A percentile compares a stretch with the other conserved stretches of the same genome.
phyloP scores from a whole-genome alignment of 2,329 filamentous ascomycete genomes.

The Xenosphaeropsis pyriputrescens region DNA sequence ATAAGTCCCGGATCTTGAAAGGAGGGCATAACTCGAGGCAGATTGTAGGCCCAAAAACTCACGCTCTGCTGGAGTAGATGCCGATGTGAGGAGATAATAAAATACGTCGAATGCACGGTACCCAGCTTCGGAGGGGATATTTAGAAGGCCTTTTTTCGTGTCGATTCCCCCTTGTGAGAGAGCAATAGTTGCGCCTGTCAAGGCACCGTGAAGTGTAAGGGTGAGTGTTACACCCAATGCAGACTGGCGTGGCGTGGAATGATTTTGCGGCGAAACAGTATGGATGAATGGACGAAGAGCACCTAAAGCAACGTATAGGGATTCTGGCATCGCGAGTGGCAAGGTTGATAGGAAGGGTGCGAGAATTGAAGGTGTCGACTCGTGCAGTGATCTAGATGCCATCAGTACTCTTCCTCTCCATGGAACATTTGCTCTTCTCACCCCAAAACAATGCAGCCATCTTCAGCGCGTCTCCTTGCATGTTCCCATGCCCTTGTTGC shows the following conservation, averaged over 20 bases:
- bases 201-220: constrained; percentile 64
- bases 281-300: constrained; percentile 76
- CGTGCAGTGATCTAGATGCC: constrained; percentile 61
- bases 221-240: constrained; percentile 71
- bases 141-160: constrained; percentile 63
- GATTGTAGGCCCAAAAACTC: constrained; percentile 75
- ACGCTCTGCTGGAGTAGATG: constrained; percentile 74
- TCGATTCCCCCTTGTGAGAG: constrained; percentile 83
- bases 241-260: constrained; percentile 67
- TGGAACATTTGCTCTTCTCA: constrained; percentile 27
- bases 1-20: constrained; percentile 76
- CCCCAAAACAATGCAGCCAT: constrained; percentile 85
- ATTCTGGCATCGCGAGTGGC: constrained; percentile 62
- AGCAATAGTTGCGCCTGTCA: constrained; percentile 61
- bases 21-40: constrained; percentile 60
- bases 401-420: not conserved
- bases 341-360: constrained; percentile 68
- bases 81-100: constrained; percentile 89
- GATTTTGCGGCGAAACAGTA: constrained; percentile 78
- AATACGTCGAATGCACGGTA: constrained; percentile 95
- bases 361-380: constrained; percentile 74
- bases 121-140: constrained; percentile 64
- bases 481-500: constrained; percentile 89
- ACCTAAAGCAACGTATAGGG: constrained; percentile 64
- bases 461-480: constrained; percentile 82